Conservation (phyloP, 805 yeast genomes). For the Candida coleopterorum region DNA sequence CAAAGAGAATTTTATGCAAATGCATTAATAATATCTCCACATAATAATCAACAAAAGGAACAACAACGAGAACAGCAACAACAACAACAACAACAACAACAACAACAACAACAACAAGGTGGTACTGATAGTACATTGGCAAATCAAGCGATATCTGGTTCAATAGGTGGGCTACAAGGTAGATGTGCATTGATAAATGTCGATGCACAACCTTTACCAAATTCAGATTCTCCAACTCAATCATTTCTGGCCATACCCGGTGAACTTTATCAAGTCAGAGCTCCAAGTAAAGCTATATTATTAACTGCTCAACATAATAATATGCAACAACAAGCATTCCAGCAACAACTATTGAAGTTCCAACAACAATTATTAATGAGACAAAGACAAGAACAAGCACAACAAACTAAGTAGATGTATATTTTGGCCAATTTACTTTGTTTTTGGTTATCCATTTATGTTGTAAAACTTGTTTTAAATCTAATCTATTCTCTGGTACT, state of each 20-base stretch:
- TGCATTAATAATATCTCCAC: constrained; percentile 64
- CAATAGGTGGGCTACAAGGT: constrained; percentile 75
- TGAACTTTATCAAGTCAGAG: constrained; percentile 42
- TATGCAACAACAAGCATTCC: constrained; percentile 41
- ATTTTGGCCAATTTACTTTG: constrained; percentile 52
- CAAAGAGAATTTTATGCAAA: constrained; percentile 94
- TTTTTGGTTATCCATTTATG: constrained; percentile 86
- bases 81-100: constrained; percentile 10
- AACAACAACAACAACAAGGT: constrained; percentile 7
- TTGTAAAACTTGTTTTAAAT: constrained; percentile 52
- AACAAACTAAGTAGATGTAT: constrained; percentile 7
- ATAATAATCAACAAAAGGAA: constrained; percentile 29
- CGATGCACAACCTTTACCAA: constrained; percentile 29
- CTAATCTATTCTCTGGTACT: constrained; percentile 63
- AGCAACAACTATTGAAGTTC: constrained; percentile 35
- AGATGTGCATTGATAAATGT: constrained; percentile 72
- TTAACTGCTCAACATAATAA: constrained; percentile 39
- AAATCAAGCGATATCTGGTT: constrained; percentile 43
- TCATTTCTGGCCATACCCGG: constrained; percentile 59
- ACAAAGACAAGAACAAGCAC: constrained; percentile 17
- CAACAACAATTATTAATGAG: constrained; percentile 32
- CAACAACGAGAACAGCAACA: constrained; percentile 2
- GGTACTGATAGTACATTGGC: constrained; percentile 27
- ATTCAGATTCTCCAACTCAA: constrained; percentile 28
- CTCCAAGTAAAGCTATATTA: constrained; percentile 41